Evolutionary conservation across 2,329 filamentous ascomycete genomes (phyloP), one percentile per base, ranked within the genome.

Genomic region (Arthrobotrys pseudoclavata): DNA sequence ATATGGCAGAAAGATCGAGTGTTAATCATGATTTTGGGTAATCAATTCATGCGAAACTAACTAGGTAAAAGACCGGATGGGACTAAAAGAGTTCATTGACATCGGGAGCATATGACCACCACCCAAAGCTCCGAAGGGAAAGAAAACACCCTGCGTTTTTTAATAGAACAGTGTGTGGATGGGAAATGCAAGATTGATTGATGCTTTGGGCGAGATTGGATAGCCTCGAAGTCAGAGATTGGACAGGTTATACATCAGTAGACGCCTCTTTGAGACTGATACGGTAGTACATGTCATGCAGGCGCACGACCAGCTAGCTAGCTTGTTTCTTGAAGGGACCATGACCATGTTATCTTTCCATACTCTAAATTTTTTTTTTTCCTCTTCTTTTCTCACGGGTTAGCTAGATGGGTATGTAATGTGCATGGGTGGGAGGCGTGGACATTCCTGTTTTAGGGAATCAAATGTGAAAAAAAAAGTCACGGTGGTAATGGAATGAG

Each of bases 271-370:
- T 47, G 42, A 47, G 47, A 24, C 50, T 53, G 24, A 53, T 53
- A 53, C 50, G 24, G 24, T 52, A 24, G 42, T 50, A 53, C 50
- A 60, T 72, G 60, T 72, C 69, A 72, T 72, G 69, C 69, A 72
- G 60, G 61, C 60, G 69, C 69, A 72, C 69, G 69, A 72, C 69
- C 69, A 72, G 69, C 69, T 66, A 72, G 69, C 69, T 66, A 40
- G 52, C 55, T 22, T 53, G 47, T 40, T 55, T 13, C 18, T 45
- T 45, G 37, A 15, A 26, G 12, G 22, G 22, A 47, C 20, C 47
- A 52, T 52, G 47, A 52, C 20, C 47, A 52, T 52, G 47, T 10
- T 50, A 13, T 50, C 20, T 24, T 50, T 50, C 50, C 26, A 31
- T 50, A 50, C 47, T 50, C 47, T 50, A 50, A 47, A 20, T 47